These are phyloP conservation scores for Cochlearia excelsa DNA, from an alignment of 345 rosid species.

Conservation along the genomic window DNA sequence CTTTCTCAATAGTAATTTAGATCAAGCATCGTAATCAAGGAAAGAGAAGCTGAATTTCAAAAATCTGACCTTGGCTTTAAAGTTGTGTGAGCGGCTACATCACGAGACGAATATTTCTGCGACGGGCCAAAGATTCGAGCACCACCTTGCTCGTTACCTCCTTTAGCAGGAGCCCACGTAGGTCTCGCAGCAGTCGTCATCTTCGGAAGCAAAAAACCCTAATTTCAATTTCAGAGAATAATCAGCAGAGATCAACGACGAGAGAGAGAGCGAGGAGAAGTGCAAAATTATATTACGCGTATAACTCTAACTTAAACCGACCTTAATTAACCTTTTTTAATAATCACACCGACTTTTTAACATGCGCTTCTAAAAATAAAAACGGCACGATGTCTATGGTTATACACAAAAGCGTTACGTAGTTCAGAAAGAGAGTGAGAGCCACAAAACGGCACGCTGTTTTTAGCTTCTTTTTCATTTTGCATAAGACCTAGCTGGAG, in stretches of 20 bases:
- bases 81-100: slow-evolving; percentile 83
- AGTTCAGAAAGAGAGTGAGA: not conserved
- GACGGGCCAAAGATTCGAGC: slow-evolving; percentile 94
- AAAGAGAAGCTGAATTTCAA: not conserved
- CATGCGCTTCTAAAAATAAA: not conserved
- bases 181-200: slow-evolving; percentile 99
- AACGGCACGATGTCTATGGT: not conserved
- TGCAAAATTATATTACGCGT: too few species aligned
- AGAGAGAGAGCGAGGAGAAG: too few species aligned
- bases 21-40: not conserved
- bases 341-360: too few species aligned
- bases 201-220: slow-evolving; percentile 18
- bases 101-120: slow-evolving; percentile 94
- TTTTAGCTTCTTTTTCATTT: not conserved
- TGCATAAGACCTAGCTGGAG: slow-evolving; percentile 15
- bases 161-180: slow-evolving; percentile 99
- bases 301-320: too few species aligned
- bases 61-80: slow-evolving; percentile 73
- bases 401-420: slow-evolving; percentile 8
- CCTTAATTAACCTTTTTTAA: too few species aligned
- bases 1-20: too few species aligned
- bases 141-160: slow-evolving; percentile 97
- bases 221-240: not conserved
- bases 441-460: slow-evolving; percentile 14
- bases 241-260: too few species aligned